These are phyloP conservation scores for Claviceps sp. DNA, from an alignment of 2,329 filamentous ascomycete species.

Conservation along the genomic window DNA sequence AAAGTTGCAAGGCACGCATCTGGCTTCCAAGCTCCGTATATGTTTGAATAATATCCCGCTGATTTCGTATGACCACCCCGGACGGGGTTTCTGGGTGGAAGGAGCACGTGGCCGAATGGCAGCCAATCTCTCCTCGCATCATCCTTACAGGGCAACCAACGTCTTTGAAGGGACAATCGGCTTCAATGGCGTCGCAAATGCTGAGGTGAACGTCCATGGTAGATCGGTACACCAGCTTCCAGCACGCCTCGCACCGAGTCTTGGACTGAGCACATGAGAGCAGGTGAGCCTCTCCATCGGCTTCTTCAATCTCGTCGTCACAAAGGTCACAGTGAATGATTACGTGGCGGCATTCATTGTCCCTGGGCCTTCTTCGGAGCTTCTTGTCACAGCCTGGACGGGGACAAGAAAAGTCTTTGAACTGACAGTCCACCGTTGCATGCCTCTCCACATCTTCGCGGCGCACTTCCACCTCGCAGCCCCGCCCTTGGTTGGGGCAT, in stretches of 20 bases:
- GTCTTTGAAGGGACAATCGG: conserved; percentile 33
- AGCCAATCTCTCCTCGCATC: conserved; percentile 24
- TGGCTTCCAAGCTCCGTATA: conserved; percentile 22
- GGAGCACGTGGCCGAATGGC: conserved; percentile 35
- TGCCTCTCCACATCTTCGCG: conserved; percentile 44
- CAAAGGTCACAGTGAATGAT: conserved; percentile 41
- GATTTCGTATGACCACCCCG: conserved; percentile 34
- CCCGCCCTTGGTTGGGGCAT: conserved; percentile 39
- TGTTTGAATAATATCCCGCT: conserved; percentile 34
- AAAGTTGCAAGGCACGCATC: conserved; percentile 21
- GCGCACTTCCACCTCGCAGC: conserved; percentile 36
- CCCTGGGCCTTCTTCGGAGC: conserved; percentile 35
- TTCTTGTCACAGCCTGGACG: conserved; percentile 37
- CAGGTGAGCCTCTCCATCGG: conserved; percentile 24
- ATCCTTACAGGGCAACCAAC: conserved; percentile 22
- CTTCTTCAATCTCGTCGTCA: conserved; percentile 31
- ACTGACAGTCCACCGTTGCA: conserved; percentile 42
- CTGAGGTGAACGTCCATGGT: conserved; percentile 33
- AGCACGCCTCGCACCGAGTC: conserved; percentile 36
- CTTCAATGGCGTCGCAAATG: conserved; percentile 36
- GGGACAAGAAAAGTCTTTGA: conserved; percentile 42
- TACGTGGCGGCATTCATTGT: conserved; percentile 42
- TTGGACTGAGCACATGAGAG: conserved; percentile 32
- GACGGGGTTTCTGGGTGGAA: conserved; percentile 38
- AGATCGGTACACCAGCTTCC: conserved; percentile 28